Base-by-base conservation (phyloP, 129 eudicot genomes). In the Scalesia atractyloides region DNA sequence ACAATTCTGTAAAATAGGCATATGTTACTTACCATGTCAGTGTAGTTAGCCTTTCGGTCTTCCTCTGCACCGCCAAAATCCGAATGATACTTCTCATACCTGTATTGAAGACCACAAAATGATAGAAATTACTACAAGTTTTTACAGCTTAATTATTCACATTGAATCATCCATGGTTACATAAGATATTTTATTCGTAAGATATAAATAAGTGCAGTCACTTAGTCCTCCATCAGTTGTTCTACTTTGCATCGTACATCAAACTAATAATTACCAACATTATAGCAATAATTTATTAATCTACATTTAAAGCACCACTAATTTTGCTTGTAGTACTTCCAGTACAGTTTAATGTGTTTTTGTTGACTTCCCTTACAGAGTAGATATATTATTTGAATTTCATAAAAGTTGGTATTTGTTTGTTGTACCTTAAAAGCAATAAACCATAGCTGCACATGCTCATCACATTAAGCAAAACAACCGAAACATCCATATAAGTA, bases 31-130 rank as follows among this genome's bases (percentile, higher is more conserved):
- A 93, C 99, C 99, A 94, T 94, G 83, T 94, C 99, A n/a, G 91
- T 81, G 85, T 90, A 94, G 85, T 94, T 90, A 30, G 92, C 83
- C 80, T 90, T 94, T 80, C 97, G 84, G 24, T 83, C 97, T 75
- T 88, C 91, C 78, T 88, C 92, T 22, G 82, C 89, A 70, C 97
- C 97, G 73, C 98, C 98, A 65, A 82, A 81, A 69, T 75, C 74
- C 18, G 79, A 91, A 83, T 94, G 98, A 80, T 94, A 94, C 82
- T 94, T 94, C 75, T 94, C 98, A 39, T 94, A 94, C 96, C 98
- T 93, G 78, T 76, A 70, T 52, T 39, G 34, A 66, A 70, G 56
- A 22, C 72, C 66, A 62, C 49, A 57, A 56, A 67, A 33, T 11
- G 14, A 26, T 5, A 26, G 50, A n/a, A 75, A 24, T 11, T 15